A percentile compares a stretch with the other conserved stretches of the same genome.
phyloP scores from a whole-genome alignment of 2,329 filamentous ascomycete genomes.

The Triangularia verruculosa region DNA sequence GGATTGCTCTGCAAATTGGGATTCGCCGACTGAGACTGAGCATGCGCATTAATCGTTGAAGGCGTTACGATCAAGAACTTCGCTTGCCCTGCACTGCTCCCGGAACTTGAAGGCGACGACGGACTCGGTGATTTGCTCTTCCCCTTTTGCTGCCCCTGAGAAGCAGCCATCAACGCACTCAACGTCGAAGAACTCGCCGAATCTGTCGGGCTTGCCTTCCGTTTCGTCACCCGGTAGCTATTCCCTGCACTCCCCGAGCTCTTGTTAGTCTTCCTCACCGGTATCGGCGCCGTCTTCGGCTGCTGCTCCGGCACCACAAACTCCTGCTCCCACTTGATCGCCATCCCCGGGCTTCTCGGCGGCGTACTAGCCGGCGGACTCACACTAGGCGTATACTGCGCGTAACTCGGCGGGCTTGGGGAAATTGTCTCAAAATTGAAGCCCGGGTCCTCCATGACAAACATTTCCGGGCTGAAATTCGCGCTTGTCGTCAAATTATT shows the following conservation, averaged over 20 bases:
- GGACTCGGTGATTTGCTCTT: conserved; percentile 14
- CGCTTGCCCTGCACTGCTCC: conserved; percentile 30
- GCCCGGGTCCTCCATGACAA: conserved; percentile 39
- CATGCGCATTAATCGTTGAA: conserved; percentile 49
- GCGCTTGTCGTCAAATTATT: conserved; percentile 14
- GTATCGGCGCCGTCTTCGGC: conserved; percentile 17
- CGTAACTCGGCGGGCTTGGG: conserved; percentile 34
- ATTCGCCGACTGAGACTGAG: conserved; percentile 27
- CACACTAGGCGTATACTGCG: conserved; percentile 25
- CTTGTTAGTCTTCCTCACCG: conserved; percentile 27
- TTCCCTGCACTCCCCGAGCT: conserved; percentile 27
- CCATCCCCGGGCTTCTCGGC: conserved; percentile 19
- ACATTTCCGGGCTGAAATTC: conserved; percentile 30
- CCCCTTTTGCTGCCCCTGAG: conserved; percentile 36
- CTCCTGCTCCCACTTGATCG: conserved; percentile 22
- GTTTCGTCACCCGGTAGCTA: conserved; percentile 4
- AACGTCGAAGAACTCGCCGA: conserved; percentile 12
- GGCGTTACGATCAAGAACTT: conserved; percentile 57
- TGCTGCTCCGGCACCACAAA: conserved; percentile 1
- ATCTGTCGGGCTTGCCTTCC: conserved; percentile 5
- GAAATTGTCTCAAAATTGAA: conserved; percentile 25
- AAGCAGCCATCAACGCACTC: conserved; percentile 12
- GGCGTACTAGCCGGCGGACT: conserved; percentile 26
- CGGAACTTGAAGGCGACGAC: conserved; percentile 44
- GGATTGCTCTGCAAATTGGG: conserved; percentile 49